phyloP scores from a whole-genome alignment of 83 land plant species.

The Diphasiastrum complanatum region DNA sequence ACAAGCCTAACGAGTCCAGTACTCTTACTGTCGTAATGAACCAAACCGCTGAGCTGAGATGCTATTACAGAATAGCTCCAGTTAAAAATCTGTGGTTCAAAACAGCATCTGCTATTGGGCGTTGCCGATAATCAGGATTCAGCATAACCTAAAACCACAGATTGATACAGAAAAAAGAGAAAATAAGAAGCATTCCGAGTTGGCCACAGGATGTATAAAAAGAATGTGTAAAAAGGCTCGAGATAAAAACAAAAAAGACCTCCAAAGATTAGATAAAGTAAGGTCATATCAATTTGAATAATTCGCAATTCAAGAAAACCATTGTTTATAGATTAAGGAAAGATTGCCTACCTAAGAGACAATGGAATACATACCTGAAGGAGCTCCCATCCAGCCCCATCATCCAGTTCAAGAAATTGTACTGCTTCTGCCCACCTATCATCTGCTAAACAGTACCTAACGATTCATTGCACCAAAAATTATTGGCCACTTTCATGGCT shows the following conservation, averaged over 20 bases:
- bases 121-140: slow-evolving; percentile 68
- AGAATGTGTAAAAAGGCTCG: neutral
- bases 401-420: slow-evolving; percentile 67
- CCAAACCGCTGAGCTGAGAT: too few species aligned
- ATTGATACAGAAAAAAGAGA: slow-evolving; percentile 25
- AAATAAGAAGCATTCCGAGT: neutral
- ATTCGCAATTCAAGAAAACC: too few species aligned
- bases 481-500: too few species aligned
- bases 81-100: slow-evolving; percentile 74
- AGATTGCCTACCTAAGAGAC: neutral
- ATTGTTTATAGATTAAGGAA: too few species aligned
- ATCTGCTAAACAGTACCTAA: slow-evolving; percentile 92
- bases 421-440: slow-evolving; percentile 81
- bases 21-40: too few species aligned
- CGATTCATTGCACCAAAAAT: too few species aligned
- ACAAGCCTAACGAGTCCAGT: too few species aligned
- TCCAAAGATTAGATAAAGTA: too few species aligned
- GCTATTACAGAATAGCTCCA: slow-evolving; percentile 45
- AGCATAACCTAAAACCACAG: too few species aligned
- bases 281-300: too few species aligned
- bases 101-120: slow-evolving; percentile 81
- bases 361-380: slow-evolving; percentile 50
- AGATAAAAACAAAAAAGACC: too few species aligned
- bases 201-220: neutral
- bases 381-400: slow-evolving; percentile 93